Conservation (phyloP, 495 filamentous ascomycete species). For the Hypoxylon trugodes region DNA sequence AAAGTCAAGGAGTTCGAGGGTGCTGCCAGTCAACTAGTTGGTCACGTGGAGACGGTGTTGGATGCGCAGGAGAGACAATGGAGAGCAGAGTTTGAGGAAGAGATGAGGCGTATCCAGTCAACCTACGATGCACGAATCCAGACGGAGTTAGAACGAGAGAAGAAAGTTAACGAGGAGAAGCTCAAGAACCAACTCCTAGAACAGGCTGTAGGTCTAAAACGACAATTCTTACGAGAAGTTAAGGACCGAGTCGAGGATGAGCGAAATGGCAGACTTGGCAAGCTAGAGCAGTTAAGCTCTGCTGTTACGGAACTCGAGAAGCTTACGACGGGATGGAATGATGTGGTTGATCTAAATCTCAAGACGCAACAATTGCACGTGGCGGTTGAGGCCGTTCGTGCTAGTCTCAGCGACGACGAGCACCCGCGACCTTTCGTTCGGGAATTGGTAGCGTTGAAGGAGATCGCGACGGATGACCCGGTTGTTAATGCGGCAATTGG, state of each 20-base stretch:
- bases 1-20: conserved; percentile 65
- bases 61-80: conserved; percentile 76
- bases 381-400: conserved; percentile 90
- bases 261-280: conserved; percentile 84
- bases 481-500: conserved; percentile 91
- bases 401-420: conserved; percentile 75
- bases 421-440: conserved; percentile 84
- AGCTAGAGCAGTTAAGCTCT: conserved; percentile 78
- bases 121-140: conserved; percentile 82
- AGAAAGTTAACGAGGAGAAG: conserved; percentile 79
- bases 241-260: conserved; percentile 86
- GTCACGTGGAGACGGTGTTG: conserved; percentile 78
- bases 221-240: conserved; percentile 79
- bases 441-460: conserved; percentile 93
- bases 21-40: conserved; percentile 73
- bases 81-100: conserved; percentile 87
- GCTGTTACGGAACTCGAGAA: conserved; percentile 82
- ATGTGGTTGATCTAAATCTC: conserved; percentile 86
- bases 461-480: conserved; percentile 80
- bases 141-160: conserved; percentile 75
- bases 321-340: conserved; percentile 83
- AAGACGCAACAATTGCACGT: conserved; percentile 95
- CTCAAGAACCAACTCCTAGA: conserved; percentile 86
- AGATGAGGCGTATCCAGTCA: conserved; percentile 77
- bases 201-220: conserved; percentile 87